These are phyloP conservation scores for Russula vinacea DNA, from an alignment of 768 basidiomycete genomes.

Conservation along the genomic window DNA sequence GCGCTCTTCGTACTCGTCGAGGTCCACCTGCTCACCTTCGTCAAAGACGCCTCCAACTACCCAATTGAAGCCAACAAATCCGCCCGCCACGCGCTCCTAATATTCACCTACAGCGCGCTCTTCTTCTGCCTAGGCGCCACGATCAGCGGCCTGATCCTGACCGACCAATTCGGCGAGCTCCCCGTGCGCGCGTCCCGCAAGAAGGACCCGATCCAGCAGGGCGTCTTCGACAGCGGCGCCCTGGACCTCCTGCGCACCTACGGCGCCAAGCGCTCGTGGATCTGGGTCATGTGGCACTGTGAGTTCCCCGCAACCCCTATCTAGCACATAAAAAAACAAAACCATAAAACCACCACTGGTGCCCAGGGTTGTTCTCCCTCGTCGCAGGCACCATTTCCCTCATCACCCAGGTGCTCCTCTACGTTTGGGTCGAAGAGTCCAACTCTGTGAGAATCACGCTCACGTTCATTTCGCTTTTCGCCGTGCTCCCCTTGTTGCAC, in stretches of 20 bases:
- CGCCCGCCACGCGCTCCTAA: constrained; percentile 15
- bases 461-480: constrained; percentile 17
- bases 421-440: constrained; percentile 25
- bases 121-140: constrained; percentile 27
- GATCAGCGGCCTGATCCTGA: constrained; percentile 27
- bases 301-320: background rate
- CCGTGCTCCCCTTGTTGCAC: constrained; percentile 17
- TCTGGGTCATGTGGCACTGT: constrained; percentile 29
- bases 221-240: constrained; percentile 22
- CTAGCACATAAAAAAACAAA: no score
- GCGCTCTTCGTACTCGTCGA: constrained; percentile 24
- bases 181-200: constrained; percentile 25
- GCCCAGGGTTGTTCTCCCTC: constrained; percentile 23
- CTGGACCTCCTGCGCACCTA: constrained; percentile 20
- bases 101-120: constrained; percentile 28
- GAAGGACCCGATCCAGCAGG: constrained; percentile 14
- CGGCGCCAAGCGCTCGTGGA: constrained; percentile 23
- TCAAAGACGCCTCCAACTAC: constrained; percentile 15
- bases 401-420: constrained; percentile 16
- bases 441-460: constrained; percentile 19
- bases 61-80: background rate
- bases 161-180: constrained; percentile 25
- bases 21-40: constrained; percentile 21
- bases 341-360: background rate
- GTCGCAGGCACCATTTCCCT: constrained; percentile 8